A percentile compares a stretch with the other conserved stretches of the same genome.
These are phyloP conservation scores for Astragalus membranaceus DNA, from an alignment of 306 rosid genomes.

Conservation along the genomic window DNA sequence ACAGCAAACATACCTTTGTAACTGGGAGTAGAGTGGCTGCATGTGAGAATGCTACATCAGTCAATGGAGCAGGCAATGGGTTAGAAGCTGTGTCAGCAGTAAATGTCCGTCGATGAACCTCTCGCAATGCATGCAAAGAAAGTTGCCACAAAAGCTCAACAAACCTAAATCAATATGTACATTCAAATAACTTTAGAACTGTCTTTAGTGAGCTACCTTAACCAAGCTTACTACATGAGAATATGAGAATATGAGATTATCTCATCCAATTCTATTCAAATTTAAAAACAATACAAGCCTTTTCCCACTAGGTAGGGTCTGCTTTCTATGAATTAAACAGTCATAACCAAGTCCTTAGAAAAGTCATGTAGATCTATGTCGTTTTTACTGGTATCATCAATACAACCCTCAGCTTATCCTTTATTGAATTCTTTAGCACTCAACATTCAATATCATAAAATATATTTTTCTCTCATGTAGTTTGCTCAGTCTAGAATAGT, in stretches of 20 bases:
- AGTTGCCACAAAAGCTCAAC: conserved; percentile 99
- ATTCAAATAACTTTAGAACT: conserved; percentile 8
- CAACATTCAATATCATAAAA: background rate
- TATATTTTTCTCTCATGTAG: background rate
- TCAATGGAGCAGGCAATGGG: conserved; percentile 87
- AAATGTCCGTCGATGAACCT: conserved; percentile 93
- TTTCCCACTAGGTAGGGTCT: background rate
- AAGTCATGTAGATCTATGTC: background rate
- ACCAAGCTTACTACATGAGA: conserved; percentile 7
- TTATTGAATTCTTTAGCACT: background rate
- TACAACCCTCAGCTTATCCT: background rate
- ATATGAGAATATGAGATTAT: conserved; percentile 7
- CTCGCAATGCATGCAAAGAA: conserved; percentile 95
- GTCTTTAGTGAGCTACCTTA: background rate
- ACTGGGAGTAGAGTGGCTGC: conserved; percentile 98
- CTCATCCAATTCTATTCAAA: background rate
- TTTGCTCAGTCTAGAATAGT: too few relatives aligned
- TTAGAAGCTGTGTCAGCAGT: conserved; percentile 79
- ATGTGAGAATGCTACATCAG: conserved; percentile 97
- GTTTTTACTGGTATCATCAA: background rate
- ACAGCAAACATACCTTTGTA: conserved; percentile 60
- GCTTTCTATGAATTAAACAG: background rate
- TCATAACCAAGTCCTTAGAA: background rate
- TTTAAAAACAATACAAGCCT: background rate
- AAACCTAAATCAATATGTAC: conserved; percentile 50